phyloP scores from a whole-genome alignment of 306 rosid genomes.

The Cicer cuneatum region DNA sequence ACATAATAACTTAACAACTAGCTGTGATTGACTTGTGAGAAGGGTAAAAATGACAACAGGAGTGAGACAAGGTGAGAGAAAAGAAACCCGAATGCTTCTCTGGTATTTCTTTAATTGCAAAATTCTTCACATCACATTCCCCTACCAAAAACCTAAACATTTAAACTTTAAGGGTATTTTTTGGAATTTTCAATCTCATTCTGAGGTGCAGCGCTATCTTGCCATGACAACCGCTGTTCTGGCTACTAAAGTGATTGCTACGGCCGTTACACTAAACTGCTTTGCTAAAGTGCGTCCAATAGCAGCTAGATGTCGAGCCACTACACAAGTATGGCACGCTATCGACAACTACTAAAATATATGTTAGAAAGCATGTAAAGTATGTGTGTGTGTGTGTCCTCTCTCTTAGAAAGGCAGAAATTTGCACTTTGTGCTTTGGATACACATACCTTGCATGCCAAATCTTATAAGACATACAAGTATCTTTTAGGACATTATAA shows the following conservation, averaged over 20 bases:
- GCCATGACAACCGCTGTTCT: not conserved
- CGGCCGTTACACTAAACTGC: not conserved
- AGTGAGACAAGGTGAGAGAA: not conserved
- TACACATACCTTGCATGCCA: not conserved
- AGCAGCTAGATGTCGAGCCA: not conserved
- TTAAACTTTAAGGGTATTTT: not conserved
- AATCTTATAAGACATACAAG: not conserved
- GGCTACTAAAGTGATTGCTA: not conserved
- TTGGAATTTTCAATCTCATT: not conserved
- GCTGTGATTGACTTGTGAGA: not conserved
- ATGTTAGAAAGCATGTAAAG: not conserved
- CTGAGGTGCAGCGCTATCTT: not conserved
- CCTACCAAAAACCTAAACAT: not conserved
- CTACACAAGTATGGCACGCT: not conserved
- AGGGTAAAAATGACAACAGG: not conserved
- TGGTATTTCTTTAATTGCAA: not conserved
- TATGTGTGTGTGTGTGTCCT: not conserved
- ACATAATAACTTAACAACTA: not conserved
- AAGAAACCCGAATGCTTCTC: not conserved
- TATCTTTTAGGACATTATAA: constrained; percentile 1
- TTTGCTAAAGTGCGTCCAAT: not conserved
- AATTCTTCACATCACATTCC: not conserved
- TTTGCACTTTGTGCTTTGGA: constrained; percentile 12
- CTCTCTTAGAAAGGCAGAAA: not conserved
- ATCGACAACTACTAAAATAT: not conserved